Base-by-base conservation (phyloP, 345 rosid species). In the Firmiana major region DNA sequence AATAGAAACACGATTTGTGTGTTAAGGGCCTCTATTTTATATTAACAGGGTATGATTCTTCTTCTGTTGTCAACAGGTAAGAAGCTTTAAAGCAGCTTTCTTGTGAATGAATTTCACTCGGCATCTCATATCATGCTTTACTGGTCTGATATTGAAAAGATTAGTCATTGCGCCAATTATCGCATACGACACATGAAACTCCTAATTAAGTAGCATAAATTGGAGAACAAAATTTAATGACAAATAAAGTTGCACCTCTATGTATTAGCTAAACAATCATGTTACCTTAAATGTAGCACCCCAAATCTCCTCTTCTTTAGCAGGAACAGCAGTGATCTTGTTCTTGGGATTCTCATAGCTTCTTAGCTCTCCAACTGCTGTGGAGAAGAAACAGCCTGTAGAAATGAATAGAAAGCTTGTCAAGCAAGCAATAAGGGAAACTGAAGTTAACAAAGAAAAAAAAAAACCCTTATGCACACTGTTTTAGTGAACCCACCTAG, bases 331-430 rank as follows among this genome's bases (percentile, higher is more conserved):
- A 63, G 98, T 92, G 86, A 95, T 86, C 88, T 86, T 95, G 78
- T 70, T 93, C 86, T 95, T 95, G 1, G 98, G 99, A 81, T 93
- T 92, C 90, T 92, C 97, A 63, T 84, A 95, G 90, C 98, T 88
- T 85, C 88, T 89, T 63, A 95, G 87, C 34, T 84, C 99, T 77
- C 99, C 99, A 55, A 87, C 82, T 0, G 96, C 80, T 1, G 96
- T 95, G 43, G 99, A 95, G 92, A 78, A 95, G 84, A 87, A 93
- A 85, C 99, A 95, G n/a, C 99, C 99, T 94, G 87, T 75, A 72
- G 31, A 76, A 10, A 63, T 48, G 76, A 40, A 79, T 43, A 71
- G 2, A 19, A 73, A 60, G 3, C 15, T 59, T 28, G 43, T 59
- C 10, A 42, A 21, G 42, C 36, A 45, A 21, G 45, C 17, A 24